Conservation (phyloP, 345 rosid species). For the Streptanthus diversifolius region DNA sequence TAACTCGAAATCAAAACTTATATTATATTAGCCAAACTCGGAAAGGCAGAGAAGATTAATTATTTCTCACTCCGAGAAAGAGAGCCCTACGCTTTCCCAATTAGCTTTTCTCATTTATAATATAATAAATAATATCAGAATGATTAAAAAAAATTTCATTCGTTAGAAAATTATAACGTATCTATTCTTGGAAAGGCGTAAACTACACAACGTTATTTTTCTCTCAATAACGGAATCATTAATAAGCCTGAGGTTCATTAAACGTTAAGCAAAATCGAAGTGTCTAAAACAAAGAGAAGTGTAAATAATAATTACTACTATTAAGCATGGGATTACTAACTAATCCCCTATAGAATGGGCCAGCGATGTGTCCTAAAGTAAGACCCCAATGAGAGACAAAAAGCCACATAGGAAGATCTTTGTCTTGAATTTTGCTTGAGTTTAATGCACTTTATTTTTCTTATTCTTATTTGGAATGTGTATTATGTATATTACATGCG, state of each 20-base stretch:
- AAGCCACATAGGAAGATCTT: constrained; percentile 22
- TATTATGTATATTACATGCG: no score
- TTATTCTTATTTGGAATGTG: neutral
- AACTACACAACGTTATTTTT: neutral
- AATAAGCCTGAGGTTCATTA: constrained; percentile 6
- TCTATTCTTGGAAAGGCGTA: neutral
- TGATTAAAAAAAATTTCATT: neutral
- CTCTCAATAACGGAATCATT: neutral
- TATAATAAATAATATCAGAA: no score
- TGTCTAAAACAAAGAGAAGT: neutral
- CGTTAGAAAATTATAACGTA: neutral
- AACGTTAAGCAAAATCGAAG: constrained; percentile 23
- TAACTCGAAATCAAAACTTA: no score
- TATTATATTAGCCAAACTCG: no score
- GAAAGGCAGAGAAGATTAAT: no score
- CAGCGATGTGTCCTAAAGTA: constrained; percentile 19
- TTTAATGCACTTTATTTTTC: neutral
- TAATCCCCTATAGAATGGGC: constrained; percentile 25
- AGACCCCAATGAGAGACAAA: constrained; percentile 27
- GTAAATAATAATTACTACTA: neutral
- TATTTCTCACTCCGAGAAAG: no score
- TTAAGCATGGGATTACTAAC: constrained; percentile 8
- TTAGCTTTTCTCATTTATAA: no score
- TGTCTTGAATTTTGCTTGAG: constrained; percentile 17
- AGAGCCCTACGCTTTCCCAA: no score